Percentiles rank a stretch among this genome's conserved stretches.
Evolutionary conservation across 1,284 basidiomycete genomes (phyloP).

Genomic region (Cryptococcus sp.): DNA sequence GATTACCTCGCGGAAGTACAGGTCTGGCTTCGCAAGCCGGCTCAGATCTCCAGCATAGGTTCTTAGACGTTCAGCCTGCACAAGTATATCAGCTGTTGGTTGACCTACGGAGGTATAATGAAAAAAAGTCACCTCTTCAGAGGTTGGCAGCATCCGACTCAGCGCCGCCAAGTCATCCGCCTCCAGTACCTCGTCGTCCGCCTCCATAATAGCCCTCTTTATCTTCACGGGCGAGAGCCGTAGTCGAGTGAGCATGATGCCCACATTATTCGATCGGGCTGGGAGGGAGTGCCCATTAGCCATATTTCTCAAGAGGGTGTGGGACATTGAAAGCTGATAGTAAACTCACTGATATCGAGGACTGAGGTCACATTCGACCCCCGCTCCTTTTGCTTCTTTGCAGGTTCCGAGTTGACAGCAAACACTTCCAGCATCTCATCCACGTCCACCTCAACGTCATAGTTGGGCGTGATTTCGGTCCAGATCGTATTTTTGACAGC

Average conservation of each 20-base stretch:
- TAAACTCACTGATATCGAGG: conserved; percentile 60
- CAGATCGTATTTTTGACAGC: conserved; percentile 63
- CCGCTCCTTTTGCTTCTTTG: conserved; percentile 41
- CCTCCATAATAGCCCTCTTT: conserved; percentile 61
- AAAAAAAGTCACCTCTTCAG: conserved; percentile 62
- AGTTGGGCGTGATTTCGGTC: conserved; percentile 55
- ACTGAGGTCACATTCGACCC: conserved; percentile 62
- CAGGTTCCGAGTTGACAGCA: conserved; percentile 56
- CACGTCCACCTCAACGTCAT: conserved; percentile 55
- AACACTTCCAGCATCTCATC: conserved; percentile 73
- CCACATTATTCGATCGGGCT: conserved; percentile 75
- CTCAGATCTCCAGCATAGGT: conserved; percentile 62
- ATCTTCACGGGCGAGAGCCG: conserved; percentile 64
- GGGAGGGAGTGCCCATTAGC: neutral
- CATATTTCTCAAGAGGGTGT: neutral
- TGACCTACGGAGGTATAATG: neutral
- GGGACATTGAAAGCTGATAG: neutral
- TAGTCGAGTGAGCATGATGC: conserved; percentile 74
- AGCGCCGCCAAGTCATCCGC: conserved; percentile 71
- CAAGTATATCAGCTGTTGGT: neutral
- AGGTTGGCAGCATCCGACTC: conserved; percentile 66
- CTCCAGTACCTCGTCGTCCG: conserved; percentile 65
- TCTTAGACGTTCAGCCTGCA: conserved; percentile 62
- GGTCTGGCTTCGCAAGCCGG: conserved; percentile 76
- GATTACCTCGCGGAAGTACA: conserved; percentile 71